Conservation (phyloP, 495 filamentous ascomycete genomes). For the Terfezia claveryi region DNA sequence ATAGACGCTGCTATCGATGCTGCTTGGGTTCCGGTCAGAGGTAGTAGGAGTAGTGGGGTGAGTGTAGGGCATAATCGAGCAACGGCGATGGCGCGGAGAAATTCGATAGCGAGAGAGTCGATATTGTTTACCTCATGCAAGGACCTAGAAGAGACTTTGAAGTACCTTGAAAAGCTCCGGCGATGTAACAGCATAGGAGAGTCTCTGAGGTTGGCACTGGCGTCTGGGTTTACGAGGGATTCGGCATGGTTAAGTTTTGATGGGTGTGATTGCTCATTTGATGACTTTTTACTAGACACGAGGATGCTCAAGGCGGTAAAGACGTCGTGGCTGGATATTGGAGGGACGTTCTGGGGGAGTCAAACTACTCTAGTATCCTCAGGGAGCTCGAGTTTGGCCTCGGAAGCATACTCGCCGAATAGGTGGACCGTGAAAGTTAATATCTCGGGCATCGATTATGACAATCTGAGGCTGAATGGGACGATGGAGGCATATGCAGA, state of each 20-base stretch:
- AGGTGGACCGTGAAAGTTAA: constrained; percentile 54
- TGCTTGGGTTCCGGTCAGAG: not conserved
- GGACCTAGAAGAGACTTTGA: constrained; percentile 38
- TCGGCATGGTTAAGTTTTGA: constrained; percentile 28
- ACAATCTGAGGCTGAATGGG: constrained; percentile 41
- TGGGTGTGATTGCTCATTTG: constrained; percentile 23
- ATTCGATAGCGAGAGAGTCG: constrained; percentile 28
- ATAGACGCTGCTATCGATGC: not conserved
- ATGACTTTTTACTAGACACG: constrained; percentile 42
- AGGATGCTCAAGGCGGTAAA: constrained; percentile 29
- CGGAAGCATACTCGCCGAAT: constrained; percentile 27
- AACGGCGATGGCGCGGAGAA: not conserved
- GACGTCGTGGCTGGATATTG: constrained; percentile 44
- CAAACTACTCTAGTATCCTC: constrained; percentile 26
- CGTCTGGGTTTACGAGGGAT: constrained; percentile 24
- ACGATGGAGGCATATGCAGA: constrained; percentile 66
- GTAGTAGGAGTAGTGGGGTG: not conserved
- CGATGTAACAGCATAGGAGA: constrained; percentile 34
- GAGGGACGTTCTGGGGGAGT: constrained; percentile 39
- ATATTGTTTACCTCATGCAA: constrained; percentile 11
- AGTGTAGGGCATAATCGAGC: no score
- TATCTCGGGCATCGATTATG: constrained; percentile 43
- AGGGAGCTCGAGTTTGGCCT: not conserved
- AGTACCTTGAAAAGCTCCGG: constrained; percentile 40
- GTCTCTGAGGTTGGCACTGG: constrained; percentile 30